Evolutionary conservation across 495 filamentous ascomycete genomes (phyloP).

Genomic region (Staphylotrichum longicolle): DNA sequence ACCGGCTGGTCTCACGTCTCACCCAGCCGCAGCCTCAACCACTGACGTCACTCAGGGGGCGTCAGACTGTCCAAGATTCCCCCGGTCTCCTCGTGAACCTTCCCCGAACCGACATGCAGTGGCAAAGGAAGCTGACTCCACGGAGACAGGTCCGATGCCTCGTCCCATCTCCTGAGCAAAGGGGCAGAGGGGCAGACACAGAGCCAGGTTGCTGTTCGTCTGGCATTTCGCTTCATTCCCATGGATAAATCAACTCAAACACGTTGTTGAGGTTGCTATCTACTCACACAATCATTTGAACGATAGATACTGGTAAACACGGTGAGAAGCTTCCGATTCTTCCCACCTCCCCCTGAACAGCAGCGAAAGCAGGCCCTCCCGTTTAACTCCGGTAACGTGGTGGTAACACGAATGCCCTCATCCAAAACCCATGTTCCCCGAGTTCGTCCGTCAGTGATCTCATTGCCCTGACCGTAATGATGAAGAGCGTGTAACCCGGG

Average conservation of each 20-base stretch:
- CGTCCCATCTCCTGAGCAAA: slow-evolving; percentile 1
- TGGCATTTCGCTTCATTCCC: slow-evolving; percentile 8
- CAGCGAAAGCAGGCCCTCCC: slow-evolving; percentile 5
- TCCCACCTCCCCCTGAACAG: neutral
- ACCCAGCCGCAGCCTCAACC: neutral
- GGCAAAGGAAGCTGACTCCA: neutral
- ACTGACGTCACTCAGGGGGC: slow-evolving; percentile 7
- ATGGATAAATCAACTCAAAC: too few species aligned
- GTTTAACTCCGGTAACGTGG: slow-evolving; percentile 9
- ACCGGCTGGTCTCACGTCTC: too few species aligned
- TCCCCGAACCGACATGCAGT: neutral
- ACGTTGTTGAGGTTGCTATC: neutral
- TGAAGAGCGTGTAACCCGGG: neutral
- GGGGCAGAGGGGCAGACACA: neutral
- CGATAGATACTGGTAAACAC: neutral
- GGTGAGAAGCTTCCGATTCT: neutral
- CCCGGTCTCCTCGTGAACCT: neutral
- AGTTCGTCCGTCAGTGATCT: slow-evolving; percentile 6
- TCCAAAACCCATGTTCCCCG: slow-evolving; percentile 5
- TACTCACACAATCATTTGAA: slow-evolving; percentile 7
- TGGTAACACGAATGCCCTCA: slow-evolving; percentile 6
- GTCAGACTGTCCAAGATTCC: neutral
- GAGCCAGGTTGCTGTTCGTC: neutral
- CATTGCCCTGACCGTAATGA: slow-evolving; percentile 6
- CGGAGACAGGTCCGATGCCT: neutral